Evolutionary conservation across 768 basidiomycete genomes (phyloP), one percentile per base, ranked within the genome.

Genomic region (Cystoderma amianthinum): DNA sequence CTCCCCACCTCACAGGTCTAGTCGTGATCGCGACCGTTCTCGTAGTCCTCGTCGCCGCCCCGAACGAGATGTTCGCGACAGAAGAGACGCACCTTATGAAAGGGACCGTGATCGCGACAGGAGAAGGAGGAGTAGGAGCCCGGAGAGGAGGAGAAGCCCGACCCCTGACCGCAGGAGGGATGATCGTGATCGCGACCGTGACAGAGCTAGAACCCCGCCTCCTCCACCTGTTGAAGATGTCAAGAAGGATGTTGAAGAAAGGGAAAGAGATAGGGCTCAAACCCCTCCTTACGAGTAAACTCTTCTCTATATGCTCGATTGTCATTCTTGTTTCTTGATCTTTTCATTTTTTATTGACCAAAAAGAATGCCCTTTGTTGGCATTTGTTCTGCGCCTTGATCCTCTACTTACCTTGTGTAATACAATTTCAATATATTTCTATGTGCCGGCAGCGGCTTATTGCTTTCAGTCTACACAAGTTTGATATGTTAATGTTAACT

Each of bases 201-300:
- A 62, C 24, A 55, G 61, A 20, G 67, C 63, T 19, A 52, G 34
- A 16, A 36, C 34, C 18, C n/a, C n/a, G n/a, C n/a, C n/a, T n/a
- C 34, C 34, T 36, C 34, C 25, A 28, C 25, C 34, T 17, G 16
- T 36, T 36, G 34, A 36, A 6, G 34, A 36, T 6, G 17, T 36
- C 18, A 36, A 36, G 17, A 36, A 36, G 17, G 34, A 56, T 2
- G 58, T 56, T 39, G 46, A 58, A 22, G 60, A 61, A 41, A 59
- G 63, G 39, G 61, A 64, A 37, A 62, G 70, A 34, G 78, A 80
- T 39, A 61, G 68, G 56, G 73, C 72, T 39, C 71, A 70, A 49
- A 79, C 78, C 5, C 80, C 80, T 25, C 76, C 77, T 22, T 80
- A 76, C 47, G 78, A 80, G 48, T 68, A 36, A 15, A 36, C 9